A percentile compares a stretch with the other conserved stretches of the same genome.
phyloP scores from a whole-genome alignment of 164 flowering plant species.

The Nymphaea thermarum region DNA sequence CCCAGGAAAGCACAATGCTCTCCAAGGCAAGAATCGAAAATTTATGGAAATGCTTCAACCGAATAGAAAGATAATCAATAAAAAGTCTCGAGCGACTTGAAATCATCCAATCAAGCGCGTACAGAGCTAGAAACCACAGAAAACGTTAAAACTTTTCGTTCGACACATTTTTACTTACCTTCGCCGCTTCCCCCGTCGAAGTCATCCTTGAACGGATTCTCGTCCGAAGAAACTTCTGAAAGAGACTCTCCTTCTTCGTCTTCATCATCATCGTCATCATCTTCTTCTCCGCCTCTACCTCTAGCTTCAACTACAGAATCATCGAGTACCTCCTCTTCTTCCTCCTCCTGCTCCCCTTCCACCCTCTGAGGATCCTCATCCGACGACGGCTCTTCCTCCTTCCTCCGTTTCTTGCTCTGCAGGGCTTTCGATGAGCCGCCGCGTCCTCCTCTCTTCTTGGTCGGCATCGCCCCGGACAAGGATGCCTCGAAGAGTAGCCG shows the following conservation, averaged over 20 bases:
- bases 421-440: neutral
- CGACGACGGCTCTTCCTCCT: neutral
- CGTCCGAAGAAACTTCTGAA: conserved; percentile 53
- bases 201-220: conserved; percentile 44
- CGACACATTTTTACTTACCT: conserved; percentile 2
- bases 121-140: neutral
- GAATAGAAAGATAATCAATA: neutral
- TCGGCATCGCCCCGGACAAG: neutral
- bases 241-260: conserved; percentile 23
- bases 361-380: neutral
- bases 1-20: neutral
- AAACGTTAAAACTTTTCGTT: neutral
- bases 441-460: neutral
- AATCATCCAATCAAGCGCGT: neutral
- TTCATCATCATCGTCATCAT: conserved; percentile 6
- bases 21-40: neutral
- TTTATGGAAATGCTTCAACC: neutral
- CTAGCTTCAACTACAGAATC: neutral
- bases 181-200: conserved; percentile 53
- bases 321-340: neutral
- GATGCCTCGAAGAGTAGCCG: neutral
- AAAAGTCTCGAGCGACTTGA: neutral
- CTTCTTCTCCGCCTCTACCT: neutral
- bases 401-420: neutral
- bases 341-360: neutral